Conservation (phyloP, 1,284 basidiomycete genomes). For the Ceratobasidium sp. region DNA sequence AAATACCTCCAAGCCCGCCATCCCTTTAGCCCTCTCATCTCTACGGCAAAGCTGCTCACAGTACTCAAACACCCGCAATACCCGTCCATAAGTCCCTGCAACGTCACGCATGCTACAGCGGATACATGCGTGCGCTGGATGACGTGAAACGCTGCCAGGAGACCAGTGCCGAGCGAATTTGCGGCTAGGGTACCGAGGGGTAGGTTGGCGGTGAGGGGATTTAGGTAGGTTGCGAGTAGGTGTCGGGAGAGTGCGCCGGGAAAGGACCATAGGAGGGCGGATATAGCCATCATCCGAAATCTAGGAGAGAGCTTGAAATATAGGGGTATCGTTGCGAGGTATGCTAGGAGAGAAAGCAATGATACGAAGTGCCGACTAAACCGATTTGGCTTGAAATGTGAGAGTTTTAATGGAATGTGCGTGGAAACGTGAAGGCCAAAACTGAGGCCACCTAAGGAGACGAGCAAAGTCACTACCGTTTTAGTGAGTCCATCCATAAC, state of each 20-base stretch:
- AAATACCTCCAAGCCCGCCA: constrained; percentile 75
- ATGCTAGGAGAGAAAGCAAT: constrained; percentile 53
- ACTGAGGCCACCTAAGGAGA: constrained; percentile 71
- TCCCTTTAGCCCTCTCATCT: constrained; percentile 70
- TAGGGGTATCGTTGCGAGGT: constrained; percentile 68
- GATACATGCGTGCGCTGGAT: constrained; percentile 66
- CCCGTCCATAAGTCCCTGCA: constrained; percentile 87
- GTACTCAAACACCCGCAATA: constrained; percentile 97
- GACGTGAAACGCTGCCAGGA: constrained; percentile 77
- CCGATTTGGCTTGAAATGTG: constrained; percentile 41
- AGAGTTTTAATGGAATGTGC: constrained; percentile 49
- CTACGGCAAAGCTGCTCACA: constrained; percentile 91
- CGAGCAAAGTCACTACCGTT: constrained; percentile 78
- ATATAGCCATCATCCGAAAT: constrained; percentile 83
- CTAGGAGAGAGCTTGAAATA: constrained; percentile 78
- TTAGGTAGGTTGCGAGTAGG: constrained; percentile 77
- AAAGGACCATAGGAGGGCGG: constrained; percentile 90
- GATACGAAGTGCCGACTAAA: constrained; percentile 51
- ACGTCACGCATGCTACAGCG: constrained; percentile 67
- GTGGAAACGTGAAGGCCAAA: constrained; percentile 69
- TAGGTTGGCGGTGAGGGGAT: constrained; percentile 69
- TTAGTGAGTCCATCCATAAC: constrained; percentile 87
- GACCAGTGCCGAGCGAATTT: constrained; percentile 82
- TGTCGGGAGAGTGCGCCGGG: constrained; percentile 91
- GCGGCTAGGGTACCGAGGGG: constrained; percentile 90